phyloP scores from a whole-genome alignment of 1,139 yeast species.

The Hemisphaericaspora subhashii region DNA sequence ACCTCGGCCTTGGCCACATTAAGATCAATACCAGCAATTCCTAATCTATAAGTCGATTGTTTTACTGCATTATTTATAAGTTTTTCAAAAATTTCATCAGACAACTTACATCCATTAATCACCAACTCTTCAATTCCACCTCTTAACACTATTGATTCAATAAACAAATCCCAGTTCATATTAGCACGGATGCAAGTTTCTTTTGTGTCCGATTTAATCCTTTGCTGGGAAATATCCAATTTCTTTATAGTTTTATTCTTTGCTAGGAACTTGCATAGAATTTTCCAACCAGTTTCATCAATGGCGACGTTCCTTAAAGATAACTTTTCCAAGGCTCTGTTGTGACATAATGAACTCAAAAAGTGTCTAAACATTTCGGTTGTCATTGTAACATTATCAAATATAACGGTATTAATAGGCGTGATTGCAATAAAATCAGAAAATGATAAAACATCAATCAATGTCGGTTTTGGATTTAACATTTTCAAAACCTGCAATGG shows the following conservation, averaged over 20 bases:
- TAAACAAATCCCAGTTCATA: conserved; percentile 77
- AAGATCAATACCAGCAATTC: conserved; percentile 73
- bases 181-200: conserved; percentile 52
- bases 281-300: conserved; percentile 70
- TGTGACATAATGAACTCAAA: conserved; percentile 59
- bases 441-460: conserved; percentile 85
- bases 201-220: conserved; percentile 53
- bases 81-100: conserved; percentile 49
- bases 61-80: conserved; percentile 55
- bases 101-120: conserved; percentile 73
- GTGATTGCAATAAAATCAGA: conserved; percentile 84
- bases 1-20: conserved; percentile 54
- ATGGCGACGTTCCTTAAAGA: conserved; percentile 79
- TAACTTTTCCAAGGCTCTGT: conserved; percentile 63
- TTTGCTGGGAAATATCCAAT: conserved; percentile 79
- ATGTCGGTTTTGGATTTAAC: conserved; percentile 86
- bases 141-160: conserved; percentile 53
- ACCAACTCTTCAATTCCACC: conserved; percentile 84
- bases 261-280: conserved; percentile 69
- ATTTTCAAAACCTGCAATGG: conserved; percentile 78
- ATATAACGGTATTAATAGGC: conserved; percentile 73
- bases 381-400: conserved; percentile 80
- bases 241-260: conserved; percentile 58
- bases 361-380: conserved; percentile 78
- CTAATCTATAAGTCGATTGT: conserved; percentile 64